A percentile compares a stretch with the other conserved stretches of the same genome.
These are phyloP conservation scores for Tricholoma furcatifolium DNA, from an alignment of 768 basidiomycete genomes.

Conservation along the genomic window DNA sequence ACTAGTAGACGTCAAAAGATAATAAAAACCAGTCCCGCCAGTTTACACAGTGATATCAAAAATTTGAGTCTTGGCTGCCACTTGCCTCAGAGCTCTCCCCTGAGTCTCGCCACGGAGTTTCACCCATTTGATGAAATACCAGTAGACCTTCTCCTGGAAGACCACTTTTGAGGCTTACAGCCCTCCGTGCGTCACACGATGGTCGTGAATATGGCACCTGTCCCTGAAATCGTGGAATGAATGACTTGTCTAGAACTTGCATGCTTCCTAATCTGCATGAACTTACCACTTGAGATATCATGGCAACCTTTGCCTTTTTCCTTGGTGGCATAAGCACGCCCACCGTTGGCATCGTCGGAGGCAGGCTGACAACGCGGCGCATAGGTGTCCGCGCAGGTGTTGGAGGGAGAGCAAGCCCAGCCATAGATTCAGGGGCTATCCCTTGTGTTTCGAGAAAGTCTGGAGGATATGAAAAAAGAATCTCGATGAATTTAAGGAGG, in stretches of 20 bases:
- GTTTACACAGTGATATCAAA: not conserved
- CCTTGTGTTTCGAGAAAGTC: constrained; percentile 54
- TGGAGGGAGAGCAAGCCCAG: constrained; percentile 20
- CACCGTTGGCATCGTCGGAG: constrained; percentile 21
- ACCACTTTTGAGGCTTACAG: constrained; percentile 24
- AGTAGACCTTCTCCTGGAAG: constrained; percentile 17
- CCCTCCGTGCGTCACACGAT: constrained; percentile 22
- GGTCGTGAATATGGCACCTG: constrained; percentile 20
- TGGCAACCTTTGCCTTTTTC: constrained; percentile 21
- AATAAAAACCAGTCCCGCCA: constrained; percentile 1
- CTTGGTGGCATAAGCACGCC: constrained; percentile 18
- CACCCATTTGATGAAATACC: constrained; percentile 2
- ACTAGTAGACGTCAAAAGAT: not conserved
- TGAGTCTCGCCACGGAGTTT: constrained; percentile 7
- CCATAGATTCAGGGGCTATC: constrained; percentile 37
- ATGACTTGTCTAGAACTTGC: not conserved
- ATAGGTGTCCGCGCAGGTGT: constrained; percentile 22
- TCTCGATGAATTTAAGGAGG: not conserved
- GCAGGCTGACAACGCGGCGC: constrained; percentile 42
- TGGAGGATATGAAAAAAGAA: constrained; percentile 16
- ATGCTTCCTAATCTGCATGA: too few relatives aligned
- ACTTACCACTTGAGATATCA: constrained; percentile 11
- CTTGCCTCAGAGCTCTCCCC: constrained; percentile 6
- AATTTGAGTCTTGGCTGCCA: constrained; percentile 5
- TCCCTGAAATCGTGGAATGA: not conserved